Conservation (phyloP, 2,329 filamentous ascomycete genomes). For the Ophiostoma populinum region DNA sequence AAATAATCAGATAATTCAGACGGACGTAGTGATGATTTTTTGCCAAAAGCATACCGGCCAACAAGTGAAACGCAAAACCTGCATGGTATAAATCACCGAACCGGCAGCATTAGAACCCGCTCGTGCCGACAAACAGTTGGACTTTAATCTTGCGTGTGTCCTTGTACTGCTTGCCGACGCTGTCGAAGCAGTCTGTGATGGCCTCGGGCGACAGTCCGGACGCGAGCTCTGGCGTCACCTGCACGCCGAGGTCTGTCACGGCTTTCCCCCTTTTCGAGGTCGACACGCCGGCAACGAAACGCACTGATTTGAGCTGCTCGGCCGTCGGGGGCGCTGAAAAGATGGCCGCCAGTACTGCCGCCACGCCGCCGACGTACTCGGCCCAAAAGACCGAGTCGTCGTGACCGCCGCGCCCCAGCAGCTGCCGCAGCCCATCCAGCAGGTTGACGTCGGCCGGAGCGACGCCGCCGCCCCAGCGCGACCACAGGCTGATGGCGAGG, state of each 20-base stretch:
- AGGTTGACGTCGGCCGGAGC: slow-evolving; percentile 29
- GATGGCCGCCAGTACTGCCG: slow-evolving; percentile 24
- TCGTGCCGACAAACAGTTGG: not conserved
- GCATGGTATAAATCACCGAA: too few relatives aligned
- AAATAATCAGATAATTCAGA: too few relatives aligned
- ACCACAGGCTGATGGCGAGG: slow-evolving; percentile 53
- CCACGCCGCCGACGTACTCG: slow-evolving; percentile 32
- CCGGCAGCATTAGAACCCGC: too few relatives aligned
- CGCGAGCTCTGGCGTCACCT: not conserved
- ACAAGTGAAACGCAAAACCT: too few relatives aligned
- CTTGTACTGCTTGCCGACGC: slow-evolving; percentile 9
- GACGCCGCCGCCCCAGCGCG: slow-evolving; percentile 53
- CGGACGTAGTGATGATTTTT: too few relatives aligned
- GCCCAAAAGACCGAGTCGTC: slow-evolving; percentile 31
- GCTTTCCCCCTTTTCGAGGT: slow-evolving; percentile 15
- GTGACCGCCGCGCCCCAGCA: slow-evolving; percentile 20
- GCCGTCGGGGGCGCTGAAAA: slow-evolving; percentile 23
- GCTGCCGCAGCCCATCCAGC: slow-evolving; percentile 22
- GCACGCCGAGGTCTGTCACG: slow-evolving; percentile 12
- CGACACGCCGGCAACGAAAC: slow-evolving; percentile 11
- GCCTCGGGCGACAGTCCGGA: slow-evolving; percentile 6
- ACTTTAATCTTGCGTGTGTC: slow-evolving; percentile 8
- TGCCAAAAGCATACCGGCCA: not conserved
- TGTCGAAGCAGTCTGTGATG: slow-evolving; percentile 7
- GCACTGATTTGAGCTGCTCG: slow-evolving; percentile 25